Evolutionary conservation across 306 rosid species (phyloP), one percentile per base, ranked within the genome.

Genomic region (Corylus heterophylla): DNA sequence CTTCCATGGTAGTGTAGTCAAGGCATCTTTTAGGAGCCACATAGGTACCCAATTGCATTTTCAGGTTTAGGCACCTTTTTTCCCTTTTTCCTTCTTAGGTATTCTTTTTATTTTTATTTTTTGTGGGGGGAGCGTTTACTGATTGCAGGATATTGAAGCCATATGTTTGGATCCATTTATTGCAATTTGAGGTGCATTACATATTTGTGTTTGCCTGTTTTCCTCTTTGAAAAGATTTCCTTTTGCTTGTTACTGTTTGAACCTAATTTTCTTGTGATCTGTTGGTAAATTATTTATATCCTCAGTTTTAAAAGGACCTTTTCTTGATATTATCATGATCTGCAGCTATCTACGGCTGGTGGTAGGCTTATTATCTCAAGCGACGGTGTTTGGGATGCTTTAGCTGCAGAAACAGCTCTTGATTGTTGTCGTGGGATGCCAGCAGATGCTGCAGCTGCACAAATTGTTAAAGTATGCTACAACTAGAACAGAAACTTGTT

Each of bases 341-440:
- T 86, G 76, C 94, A 96, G 99, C 83, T 96, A 78, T 89, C 99
- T 66, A 82, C 96, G 1, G 85, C 91, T 62, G 99, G 99, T 70
- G 99, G 99, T 81, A 90, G 99, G 87, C 90, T 96, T 61, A 92
- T 93, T 75, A 85, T 96, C 74, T 93, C 98, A 70, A 96, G 99
- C 66, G 99, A 96, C 74, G 99, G 99, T 78, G 99, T 96, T 64
- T 96, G 99, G 99, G 99, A 96, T 87, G 84, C 96, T 76, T 76
- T 96, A 83, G 69, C 90, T 50, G 98, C 96, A 4, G 98, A 92
- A 90, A 82, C 66, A 27, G 92, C 98, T 79, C 82, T 88, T 85
- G 97, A 93, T 74, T 87, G 94, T 87, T 91, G 98, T 79, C 98
- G 94, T 48, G 96, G 96, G 86, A 88, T 91, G 97, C 71, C 89